Conservation (phyloP, 331 rosid genomes). For the Rosa hybrid region DNA sequence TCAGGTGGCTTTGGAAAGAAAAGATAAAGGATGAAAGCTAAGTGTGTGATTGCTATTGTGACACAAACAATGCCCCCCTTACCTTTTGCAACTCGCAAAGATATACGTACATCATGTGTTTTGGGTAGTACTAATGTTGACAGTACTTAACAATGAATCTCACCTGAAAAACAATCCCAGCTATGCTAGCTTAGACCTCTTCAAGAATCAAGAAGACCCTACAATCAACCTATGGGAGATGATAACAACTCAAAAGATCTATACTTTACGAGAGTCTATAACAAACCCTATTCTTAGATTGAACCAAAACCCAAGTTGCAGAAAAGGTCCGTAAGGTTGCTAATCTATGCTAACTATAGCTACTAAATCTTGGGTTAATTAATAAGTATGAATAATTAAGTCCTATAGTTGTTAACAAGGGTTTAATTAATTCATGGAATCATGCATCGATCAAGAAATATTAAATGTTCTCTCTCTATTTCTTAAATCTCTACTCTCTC, state of each 20-base stretch:
- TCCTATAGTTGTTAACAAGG: neutral
- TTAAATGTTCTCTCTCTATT: neutral
- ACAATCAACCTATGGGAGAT: neutral
- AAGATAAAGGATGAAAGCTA: constrained; percentile 42
- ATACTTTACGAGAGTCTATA: neutral
- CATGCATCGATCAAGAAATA: constrained; percentile 9
- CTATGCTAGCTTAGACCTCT: neutral
- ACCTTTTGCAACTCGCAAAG: constrained; percentile 41
- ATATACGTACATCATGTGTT: constrained; percentile 10
- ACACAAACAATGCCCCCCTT: constrained; percentile 32
- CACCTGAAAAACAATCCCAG: constrained; percentile 22
- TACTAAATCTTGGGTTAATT: constrained; percentile 4
- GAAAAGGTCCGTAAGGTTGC: neutral
- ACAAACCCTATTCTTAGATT: constrained; percentile 15
- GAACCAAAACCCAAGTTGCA: constrained; percentile 11
- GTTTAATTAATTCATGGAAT: constrained; percentile 14
- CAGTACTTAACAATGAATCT: constrained; percentile 22
- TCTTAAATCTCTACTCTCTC: constrained; percentile 5
- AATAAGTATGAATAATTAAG: neutral
- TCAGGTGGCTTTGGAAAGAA: constrained; percentile 34
- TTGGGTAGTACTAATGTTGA: constrained; percentile 17
- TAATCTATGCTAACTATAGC: constrained; percentile 8
- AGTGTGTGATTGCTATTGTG: constrained; percentile 41
- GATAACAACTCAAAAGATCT: neutral
- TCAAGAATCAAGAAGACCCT: neutral